A percentile compares a stretch with the other conserved stretches of the same genome.
Conservation (phyloP, 2,329 filamentous ascomycete species). For the Cladophialophora carrionii region DNA sequence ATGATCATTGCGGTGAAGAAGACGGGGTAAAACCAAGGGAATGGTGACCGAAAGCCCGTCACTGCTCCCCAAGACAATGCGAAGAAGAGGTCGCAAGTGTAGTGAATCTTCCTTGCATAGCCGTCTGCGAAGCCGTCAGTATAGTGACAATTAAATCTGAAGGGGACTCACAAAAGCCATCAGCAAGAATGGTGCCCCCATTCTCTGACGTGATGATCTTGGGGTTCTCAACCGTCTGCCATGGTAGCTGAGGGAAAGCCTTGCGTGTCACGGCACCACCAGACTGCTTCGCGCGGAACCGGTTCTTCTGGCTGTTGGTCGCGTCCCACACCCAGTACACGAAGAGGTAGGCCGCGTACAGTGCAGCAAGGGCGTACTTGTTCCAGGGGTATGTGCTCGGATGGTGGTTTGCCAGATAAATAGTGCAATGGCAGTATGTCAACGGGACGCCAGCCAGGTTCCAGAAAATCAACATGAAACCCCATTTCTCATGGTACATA, state of each 20-base stretch:
- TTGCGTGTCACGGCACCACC: conserved; percentile 68
- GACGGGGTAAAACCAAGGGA: conserved; percentile 85
- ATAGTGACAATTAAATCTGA: neutral
- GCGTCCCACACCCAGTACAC: conserved; percentile 94
- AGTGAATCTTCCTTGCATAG: conserved; percentile 77
- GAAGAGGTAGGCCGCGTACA: conserved; percentile 75
- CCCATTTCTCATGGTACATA: conserved; percentile 97
- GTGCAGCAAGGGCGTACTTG: conserved; percentile 63
- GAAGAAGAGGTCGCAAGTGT: conserved; percentile 79
- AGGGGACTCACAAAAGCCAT: conserved; percentile 73
- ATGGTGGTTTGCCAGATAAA: conserved; percentile 83
- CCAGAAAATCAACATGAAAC: conserved; percentile 98
- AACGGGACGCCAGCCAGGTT: conserved; percentile 89
- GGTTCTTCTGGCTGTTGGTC: conserved; percentile 90
- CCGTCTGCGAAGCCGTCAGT: conserved; percentile 55
- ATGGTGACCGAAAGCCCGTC: conserved; percentile 77
- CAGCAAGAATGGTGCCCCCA: conserved; percentile 76
- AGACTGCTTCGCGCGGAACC: conserved; percentile 78
- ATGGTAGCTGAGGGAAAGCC: conserved; percentile 88
- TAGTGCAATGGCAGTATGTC: conserved; percentile 90
- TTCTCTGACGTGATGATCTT: conserved; percentile 72
- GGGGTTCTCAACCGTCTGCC: conserved; percentile 80
- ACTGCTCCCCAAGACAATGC: conserved; percentile 78
- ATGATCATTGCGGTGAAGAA: conserved; percentile 82
- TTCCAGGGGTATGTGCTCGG: conserved; percentile 79